Evolutionary conservation across 257 asterid genomes (phyloP).

Genomic region (Dorcoceras hygrometricum): DNA sequence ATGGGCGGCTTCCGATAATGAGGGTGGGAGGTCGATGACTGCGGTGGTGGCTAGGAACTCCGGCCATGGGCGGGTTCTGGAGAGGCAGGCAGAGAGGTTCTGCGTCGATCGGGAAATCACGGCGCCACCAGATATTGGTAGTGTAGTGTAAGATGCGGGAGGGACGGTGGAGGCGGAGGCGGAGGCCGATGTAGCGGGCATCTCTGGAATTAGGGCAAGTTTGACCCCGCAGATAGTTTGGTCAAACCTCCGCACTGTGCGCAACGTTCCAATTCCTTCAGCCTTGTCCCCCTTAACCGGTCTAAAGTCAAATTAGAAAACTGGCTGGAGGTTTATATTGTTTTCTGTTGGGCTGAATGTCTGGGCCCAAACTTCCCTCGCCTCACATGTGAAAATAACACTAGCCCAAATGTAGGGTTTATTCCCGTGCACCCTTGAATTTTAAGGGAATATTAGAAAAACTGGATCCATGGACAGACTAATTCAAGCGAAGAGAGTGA

Average conservation of each 20-base stretch:
- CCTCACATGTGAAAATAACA: no score
- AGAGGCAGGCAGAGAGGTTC: constrained; percentile 52
- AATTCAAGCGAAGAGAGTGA: no score
- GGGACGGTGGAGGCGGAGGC: constrained; percentile 34
- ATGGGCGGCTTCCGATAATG: constrained; percentile 46
- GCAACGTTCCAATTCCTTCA: constrained; percentile 8
- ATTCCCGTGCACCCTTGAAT: no score
- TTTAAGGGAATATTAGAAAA: no score
- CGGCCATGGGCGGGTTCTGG: constrained; percentile 75
- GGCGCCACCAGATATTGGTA: constrained; percentile 58
- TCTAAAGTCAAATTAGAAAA: neutral
- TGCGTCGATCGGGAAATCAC: constrained; percentile 62
- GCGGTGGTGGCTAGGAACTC: constrained; percentile 52
- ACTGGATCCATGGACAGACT: no score
- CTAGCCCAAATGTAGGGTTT: no score
- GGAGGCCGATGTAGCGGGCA: constrained; percentile 35
- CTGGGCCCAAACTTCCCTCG: neutral
- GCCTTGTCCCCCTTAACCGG: neutral
- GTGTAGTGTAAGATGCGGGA: constrained; percentile 59
- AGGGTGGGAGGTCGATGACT: constrained; percentile 48
- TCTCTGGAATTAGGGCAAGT: constrained; percentile 26
- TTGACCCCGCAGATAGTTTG: constrained; percentile 9
- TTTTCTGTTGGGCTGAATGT: neutral
- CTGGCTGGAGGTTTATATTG: neutral
- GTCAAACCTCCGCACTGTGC: constrained; percentile 29